Base-by-base conservation (phyloP, 1,284 basidiomycete genomes). In the Cutaneotrichosporon mucoides region DNA sequence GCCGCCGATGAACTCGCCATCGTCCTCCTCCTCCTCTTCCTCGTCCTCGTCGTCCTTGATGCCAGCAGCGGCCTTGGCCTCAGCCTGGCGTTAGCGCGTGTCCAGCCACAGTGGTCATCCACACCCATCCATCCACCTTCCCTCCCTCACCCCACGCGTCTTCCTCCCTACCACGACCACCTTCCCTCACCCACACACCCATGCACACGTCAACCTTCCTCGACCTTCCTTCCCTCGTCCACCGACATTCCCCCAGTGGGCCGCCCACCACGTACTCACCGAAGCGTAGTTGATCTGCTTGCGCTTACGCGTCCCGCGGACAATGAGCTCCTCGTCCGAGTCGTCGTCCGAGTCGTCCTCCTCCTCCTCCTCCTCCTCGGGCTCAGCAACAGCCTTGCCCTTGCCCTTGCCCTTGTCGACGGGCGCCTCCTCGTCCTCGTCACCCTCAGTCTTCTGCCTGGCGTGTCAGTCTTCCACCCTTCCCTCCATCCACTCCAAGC, bases 41-140 rank as follows among this genome's bases (percentile, higher is more conserved):
- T 62, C 63, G 5, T 56, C 59, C 8, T 56, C 64, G 4, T 55
- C 61, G 42, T 16, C 50, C 16, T 63, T 59, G 50, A 76, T 62
- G n/a, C 69, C 75, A 13, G 75, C 75, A 15, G 67, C 66, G 38
- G 70, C 57, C 57, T 65, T 62, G 0, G 71, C 73, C 55, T 73
- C 66, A 5, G 62, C 62, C 72, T 76, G 57, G 24, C 9, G 57
- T 64, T 34, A 64, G 63, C 45, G n/a, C n/a, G n/a, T n/a, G n/a
- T n/a, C n/a, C n/a, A n/a, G n/a, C n/a, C n/a, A n/a, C n/a, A n/a
- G n/a, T n/a, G n/a, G n/a, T n/a, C n/a, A n/a, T n/a, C n/a, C n/a
- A n/a, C n/a, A n/a, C n/a, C n/a, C n/a, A n/a, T n/a, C n/a, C n/a
- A n/a, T n/a, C n/a, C n/a, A n/a, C n/a, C n/a, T n/a, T n/a, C n/a